Base-by-base conservation (phyloP, 2,329 filamentous ascomycete species). In the Trichoderma simmonsii region DNA sequence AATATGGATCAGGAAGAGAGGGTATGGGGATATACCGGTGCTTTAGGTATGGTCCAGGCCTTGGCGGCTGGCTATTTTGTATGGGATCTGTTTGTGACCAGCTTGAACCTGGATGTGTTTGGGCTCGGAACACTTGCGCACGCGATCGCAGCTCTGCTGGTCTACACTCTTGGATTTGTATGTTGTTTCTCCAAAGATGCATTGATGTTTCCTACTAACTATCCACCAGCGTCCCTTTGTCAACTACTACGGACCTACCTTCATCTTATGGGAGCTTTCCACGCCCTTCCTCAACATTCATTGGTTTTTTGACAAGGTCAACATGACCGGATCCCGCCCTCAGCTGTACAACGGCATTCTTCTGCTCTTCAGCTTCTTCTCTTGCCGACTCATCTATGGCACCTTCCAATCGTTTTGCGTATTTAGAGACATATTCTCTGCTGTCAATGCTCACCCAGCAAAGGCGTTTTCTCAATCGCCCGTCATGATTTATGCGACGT, bases 251-350 rank as follows among this genome's bases (percentile, higher is more conserved):
- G 92, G 88, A 71, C 87, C 88, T 71, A 89, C 89, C 73, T 97
- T 97, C 81, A 93, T 97, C 77, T 90, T 96, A 72, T 97, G 94
- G 88, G 93, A 97, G 81, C 88, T 97, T 51, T 95, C 92, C 30
- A 92, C 91, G 5, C 93, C 93, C 8, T 95, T 96, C 81, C 86
- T 96, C 72, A 97, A 97, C 80, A 88, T 95, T 79, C 93, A 97
- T 85, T 97, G 93, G 93, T 96, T 96, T 84, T 93, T 92, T 82
- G 93, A 97, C 82, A 97, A 97, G 84, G 84, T 95, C 72, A 87
- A 89, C 77, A 90, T 94, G 86, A 96, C 93, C 0, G 93, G 93
- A 43, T 90, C 91, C 24, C 86, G 85, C 68, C 81, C 89, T 28
- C 93, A 96, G 83, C 86, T 95, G 32, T 90, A 93, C 81, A 96